These are phyloP conservation scores for Aureobasidium lini DNA, from an alignment of 2,329 filamentous ascomycete species.

Conservation along the genomic window DNA sequence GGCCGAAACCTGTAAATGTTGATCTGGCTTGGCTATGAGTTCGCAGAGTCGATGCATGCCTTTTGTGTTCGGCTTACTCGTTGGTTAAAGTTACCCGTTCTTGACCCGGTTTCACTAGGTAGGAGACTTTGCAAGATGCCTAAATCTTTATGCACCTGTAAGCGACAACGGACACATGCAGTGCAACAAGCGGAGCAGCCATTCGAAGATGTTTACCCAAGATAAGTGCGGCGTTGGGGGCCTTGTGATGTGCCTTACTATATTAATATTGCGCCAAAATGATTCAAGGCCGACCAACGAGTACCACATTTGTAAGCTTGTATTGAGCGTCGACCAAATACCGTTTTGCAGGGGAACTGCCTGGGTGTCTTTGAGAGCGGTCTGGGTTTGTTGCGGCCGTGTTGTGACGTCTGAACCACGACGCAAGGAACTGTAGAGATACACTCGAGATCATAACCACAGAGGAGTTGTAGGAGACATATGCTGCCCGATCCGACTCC, in stretches of 20 bases:
- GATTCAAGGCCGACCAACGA: no score
- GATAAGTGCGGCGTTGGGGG: no score
- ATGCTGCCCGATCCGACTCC: not conserved
- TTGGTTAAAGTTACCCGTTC: not conserved
- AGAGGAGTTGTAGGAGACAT: not conserved
- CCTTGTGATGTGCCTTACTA: no score
- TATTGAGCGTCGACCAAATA: no score
- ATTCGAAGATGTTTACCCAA: no score
- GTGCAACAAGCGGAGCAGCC: not conserved
- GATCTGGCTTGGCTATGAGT: not conserved
- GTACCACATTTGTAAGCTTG: no score
- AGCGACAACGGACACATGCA: not conserved
- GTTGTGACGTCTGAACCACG: not conserved
- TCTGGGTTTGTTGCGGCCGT: no score
- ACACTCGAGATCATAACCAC: not conserved
- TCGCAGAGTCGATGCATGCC: no score
- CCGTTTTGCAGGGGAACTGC: no score
- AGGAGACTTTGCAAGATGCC: not conserved
- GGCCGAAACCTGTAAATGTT: not conserved
- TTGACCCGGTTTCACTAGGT: not conserved
- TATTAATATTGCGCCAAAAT: no score
- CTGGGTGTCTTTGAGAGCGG: no score
- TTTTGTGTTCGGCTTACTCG: not conserved
- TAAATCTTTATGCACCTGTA: not conserved
- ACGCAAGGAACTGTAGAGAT: not conserved